These are phyloP conservation scores for Leucocoprinus birnbaumii DNA, from an alignment of 768 basidiomycete genomes.

Conservation along the genomic window DNA sequence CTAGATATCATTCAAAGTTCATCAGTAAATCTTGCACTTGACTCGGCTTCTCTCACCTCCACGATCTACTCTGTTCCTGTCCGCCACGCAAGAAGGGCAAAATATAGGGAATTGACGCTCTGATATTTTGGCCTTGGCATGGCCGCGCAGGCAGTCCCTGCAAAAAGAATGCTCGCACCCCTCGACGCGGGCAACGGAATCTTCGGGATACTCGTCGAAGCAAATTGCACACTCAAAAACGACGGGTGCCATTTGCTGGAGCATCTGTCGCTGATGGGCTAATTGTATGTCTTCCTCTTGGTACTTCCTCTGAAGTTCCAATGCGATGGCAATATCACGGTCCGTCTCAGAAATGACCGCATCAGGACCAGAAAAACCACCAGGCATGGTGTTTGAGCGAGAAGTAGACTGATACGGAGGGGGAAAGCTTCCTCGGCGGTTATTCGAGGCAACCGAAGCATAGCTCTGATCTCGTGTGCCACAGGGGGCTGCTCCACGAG, in stretches of 20 bases:
- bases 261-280: not conserved
- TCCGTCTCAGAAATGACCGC: not conserved
- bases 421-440: not conserved
- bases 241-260: not conserved
- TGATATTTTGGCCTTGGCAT: not conserved
- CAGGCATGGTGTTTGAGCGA: not conserved
- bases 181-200: conserved; percentile 35
- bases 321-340: conserved; percentile 1
- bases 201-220: conserved; percentile 40
- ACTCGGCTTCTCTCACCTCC: conserved; percentile 1
- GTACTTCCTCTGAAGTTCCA: conserved; percentile 7
- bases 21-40: not conserved
- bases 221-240: conserved; percentile 45
- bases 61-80: not conserved
- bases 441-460: not conserved
- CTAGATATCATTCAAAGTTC: not conserved
- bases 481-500: too few relatives aligned
- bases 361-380: not conserved
- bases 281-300: conserved; percentile 4
- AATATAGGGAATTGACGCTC: conserved; percentile 9
- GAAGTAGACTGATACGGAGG: not conserved
- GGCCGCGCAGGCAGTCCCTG: conserved; percentile 8
- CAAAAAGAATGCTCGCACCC: conserved; percentile 33
- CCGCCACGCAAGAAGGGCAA: conserved; percentile 3
- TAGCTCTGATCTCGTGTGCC: not conserved